A percentile compares a stretch with the other conserved stretches of the same genome.
These are phyloP conservation scores for Lodderomyces metapsilosis DNA, from an alignment of 1,139 yeast genomes.

Conservation along the genomic window DNA sequence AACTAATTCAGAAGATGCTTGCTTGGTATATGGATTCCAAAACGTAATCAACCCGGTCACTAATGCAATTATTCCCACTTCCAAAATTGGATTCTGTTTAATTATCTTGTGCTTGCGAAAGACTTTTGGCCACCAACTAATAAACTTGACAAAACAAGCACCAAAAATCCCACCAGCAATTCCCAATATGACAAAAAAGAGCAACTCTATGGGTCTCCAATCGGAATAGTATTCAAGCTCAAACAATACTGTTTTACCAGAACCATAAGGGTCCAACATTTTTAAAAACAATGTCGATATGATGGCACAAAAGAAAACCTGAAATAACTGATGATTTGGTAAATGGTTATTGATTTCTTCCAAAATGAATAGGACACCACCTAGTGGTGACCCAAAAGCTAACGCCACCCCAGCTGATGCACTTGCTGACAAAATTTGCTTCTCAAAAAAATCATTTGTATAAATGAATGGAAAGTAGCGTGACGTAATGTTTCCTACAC, in stretches of 20 bases:
- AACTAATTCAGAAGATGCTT: conserved; percentile 54
- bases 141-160: conserved; percentile 51
- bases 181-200: conserved; percentile 51
- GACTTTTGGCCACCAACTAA: conserved; percentile 48
- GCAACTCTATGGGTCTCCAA: conserved; percentile 52
- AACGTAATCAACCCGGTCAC: conserved; percentile 52
- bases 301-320: conserved; percentile 61
- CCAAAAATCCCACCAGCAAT: conserved; percentile 60
- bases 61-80: conserved; percentile 47
- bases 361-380: conserved; percentile 64
- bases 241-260: conserved; percentile 61
- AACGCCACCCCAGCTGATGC: conserved; percentile 70
- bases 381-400: conserved; percentile 70
- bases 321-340: conserved; percentile 57
- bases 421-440: conserved; percentile 62
- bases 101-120: conserved; percentile 37
- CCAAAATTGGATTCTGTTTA: conserved; percentile 41
- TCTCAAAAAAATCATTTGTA: conserved; percentile 51
- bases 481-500: conserved; percentile 60
- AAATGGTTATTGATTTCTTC: conserved; percentile 65
- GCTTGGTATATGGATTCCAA: conserved; percentile 53
- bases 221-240: conserved; percentile 55
- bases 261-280: conserved; percentile 60
- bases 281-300: conserved; percentile 55
- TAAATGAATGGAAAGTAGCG: conserved; percentile 51